Conservation (phyloP, 2,329 filamentous ascomycete genomes). For the Botrytis byssoidea region DNA sequence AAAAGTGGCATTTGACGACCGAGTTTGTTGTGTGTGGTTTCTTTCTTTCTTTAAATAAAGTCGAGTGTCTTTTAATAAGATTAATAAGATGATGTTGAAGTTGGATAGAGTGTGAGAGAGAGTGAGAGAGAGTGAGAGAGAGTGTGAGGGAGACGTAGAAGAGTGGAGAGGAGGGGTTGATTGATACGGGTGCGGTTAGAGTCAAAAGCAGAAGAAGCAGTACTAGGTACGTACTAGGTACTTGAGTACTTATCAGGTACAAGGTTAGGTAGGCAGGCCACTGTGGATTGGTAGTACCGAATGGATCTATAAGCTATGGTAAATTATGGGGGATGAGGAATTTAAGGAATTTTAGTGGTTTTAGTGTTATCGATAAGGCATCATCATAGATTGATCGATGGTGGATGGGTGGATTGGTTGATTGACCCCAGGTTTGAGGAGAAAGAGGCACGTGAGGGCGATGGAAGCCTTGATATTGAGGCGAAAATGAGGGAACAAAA, state of each 20-base stretch:
- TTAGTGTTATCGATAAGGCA: neutral
- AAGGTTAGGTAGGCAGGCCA: too few species aligned
- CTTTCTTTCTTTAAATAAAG: neutral
- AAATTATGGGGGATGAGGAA: neutral
- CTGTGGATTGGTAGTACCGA: too few species aligned
- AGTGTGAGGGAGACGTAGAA: neutral
- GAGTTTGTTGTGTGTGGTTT: neutral
- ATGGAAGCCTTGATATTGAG: neutral
- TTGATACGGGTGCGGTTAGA: conserved; percentile 8
- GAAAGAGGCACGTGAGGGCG: too few species aligned
- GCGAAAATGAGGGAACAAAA: neutral
- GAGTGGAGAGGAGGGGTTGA: neutral
- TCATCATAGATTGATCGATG: neutral
- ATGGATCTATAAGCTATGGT: neutral
- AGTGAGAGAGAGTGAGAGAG: neutral
- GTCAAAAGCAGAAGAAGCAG: neutral
- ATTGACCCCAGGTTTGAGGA: neutral
- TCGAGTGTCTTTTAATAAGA: neutral
- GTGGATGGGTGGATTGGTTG: neutral
- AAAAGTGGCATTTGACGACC: neutral
- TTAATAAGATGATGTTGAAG: neutral
- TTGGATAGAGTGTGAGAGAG: neutral
- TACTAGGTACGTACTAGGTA: neutral
- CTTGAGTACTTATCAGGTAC: too few species aligned
- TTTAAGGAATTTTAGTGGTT: neutral